phyloP scores from a whole-genome alignment of 1,284 basidiomycete genomes.

The Irpex sp. region DNA sequence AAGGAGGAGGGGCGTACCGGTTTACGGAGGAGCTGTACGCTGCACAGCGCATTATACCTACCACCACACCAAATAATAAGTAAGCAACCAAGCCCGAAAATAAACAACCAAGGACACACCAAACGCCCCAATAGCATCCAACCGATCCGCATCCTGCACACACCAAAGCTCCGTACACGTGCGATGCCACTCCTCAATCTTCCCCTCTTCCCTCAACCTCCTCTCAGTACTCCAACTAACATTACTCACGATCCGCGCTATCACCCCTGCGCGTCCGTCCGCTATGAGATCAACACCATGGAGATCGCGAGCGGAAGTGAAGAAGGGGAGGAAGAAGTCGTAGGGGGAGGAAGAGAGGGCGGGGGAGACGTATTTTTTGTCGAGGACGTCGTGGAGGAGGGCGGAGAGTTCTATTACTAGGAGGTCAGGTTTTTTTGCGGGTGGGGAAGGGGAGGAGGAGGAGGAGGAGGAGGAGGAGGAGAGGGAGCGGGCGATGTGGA shows the following conservation, averaged over 20 bases:
- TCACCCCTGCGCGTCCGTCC: slow-evolving; percentile 54
- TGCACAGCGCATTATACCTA: slow-evolving; percentile 83
- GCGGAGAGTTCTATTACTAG: slow-evolving; percentile 81
- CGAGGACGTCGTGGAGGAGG: slow-evolving; percentile 85
- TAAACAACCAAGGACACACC: slow-evolving; percentile 39
- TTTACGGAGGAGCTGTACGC: slow-evolving; percentile 75
- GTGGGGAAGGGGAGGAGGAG: slow-evolving; percentile 16
- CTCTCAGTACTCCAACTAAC: slow-evolving; percentile 89
- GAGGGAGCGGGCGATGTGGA: slow-evolving; percentile 58
- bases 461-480: slow-evolving; percentile 6
- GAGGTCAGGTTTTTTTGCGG: slow-evolving; percentile 51
- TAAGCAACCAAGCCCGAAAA: neutral
- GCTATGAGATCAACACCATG: slow-evolving; percentile 50
- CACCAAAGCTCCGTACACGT: slow-evolving; percentile 82
- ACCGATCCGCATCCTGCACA: slow-evolving; percentile 89
- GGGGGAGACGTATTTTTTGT: slow-evolving; percentile 77
- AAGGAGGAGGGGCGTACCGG: slow-evolving; percentile 36
- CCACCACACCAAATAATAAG: neutral
- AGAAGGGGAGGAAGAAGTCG: slow-evolving; percentile 67
- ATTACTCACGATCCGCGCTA: slow-evolving; percentile 70
- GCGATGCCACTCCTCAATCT: slow-evolving; percentile 71
- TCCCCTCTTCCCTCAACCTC: slow-evolving; percentile 50
- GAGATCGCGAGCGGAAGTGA: slow-evolving; percentile 38
- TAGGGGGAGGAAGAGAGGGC: slow-evolving; percentile 58
- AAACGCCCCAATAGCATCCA: slow-evolving; percentile 91